Evolutionary conservation across 805 yeast species (phyloP).

Genomic region (Phaffomyces thermotolerans): DNA sequence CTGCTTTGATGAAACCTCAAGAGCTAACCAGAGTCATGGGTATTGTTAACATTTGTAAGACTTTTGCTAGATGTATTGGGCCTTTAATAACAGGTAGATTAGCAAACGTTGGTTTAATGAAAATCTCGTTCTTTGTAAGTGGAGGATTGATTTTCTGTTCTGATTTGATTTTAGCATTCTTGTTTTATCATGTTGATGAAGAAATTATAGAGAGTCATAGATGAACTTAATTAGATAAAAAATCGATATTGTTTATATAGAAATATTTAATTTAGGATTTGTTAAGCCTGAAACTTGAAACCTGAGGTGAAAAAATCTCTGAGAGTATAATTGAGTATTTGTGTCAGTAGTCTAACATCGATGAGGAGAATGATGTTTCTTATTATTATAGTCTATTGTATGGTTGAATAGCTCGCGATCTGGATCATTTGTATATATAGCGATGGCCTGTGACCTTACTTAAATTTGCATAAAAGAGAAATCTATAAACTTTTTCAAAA

Average conservation of each 20-base stretch:
- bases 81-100: slow-evolving; percentile 73
- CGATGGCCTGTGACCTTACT: too few relatives aligned
- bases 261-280: not conserved
- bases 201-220: slow-evolving; percentile 17
- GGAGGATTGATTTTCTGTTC: slow-evolving; percentile 38
- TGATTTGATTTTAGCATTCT: slow-evolving; percentile 26
- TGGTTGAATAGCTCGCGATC: too few relatives aligned
- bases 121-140: slow-evolving; percentile 48
- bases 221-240: not conserved
- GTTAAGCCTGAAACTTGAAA: too few relatives aligned
- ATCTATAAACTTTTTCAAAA: too few relatives aligned
- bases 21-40: slow-evolving; percentile 80
- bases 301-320: too few relatives aligned
- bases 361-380: too few relatives aligned
- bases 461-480: too few relatives aligned
- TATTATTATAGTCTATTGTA: too few relatives aligned
- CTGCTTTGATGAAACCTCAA: slow-evolving; percentile 52
- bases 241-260: not conserved
- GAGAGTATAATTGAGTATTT: not conserved
- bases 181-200: slow-evolving; percentile 28
- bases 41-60: slow-evolving; percentile 77
- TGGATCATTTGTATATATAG: too few relatives aligned
- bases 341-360: too few relatives aligned
- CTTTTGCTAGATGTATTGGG: slow-evolving; percentile 76
- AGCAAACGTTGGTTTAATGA: slow-evolving; percentile 43